Conservation (phyloP, 345 rosid genomes). For the Gossypioides kirkii region DNA sequence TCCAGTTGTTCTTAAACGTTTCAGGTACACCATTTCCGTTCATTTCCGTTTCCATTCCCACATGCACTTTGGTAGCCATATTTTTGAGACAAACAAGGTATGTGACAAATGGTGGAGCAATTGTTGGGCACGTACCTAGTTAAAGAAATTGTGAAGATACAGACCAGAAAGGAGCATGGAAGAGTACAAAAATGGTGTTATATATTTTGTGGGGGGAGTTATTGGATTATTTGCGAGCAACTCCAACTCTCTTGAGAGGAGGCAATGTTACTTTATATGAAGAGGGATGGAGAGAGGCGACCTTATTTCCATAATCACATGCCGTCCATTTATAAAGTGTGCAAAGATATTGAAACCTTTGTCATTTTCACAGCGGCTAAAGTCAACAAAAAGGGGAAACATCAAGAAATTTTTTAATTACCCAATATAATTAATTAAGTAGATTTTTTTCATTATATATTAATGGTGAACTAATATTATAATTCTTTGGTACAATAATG, state of each 20-base stretch:
- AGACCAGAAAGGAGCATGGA: background rate
- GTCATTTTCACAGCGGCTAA: conserved; percentile 16
- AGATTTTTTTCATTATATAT: no score
- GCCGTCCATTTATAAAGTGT: conserved; percentile 24
- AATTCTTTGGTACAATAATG: no score
- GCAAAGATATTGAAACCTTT: background rate
- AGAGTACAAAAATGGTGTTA: background rate
- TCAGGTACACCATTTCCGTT: background rate
- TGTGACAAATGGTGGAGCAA: background rate
- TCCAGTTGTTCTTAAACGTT: conserved; percentile 12
- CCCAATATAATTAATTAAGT: no score
- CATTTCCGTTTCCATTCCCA: conserved; percentile 28
- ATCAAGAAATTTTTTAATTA: no score
- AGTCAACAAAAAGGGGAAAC: background rate
- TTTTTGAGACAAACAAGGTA: background rate
- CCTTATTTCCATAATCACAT: conserved; percentile 23
- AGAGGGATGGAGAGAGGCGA: background rate
- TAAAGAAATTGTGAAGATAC: background rate
- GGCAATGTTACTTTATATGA: conserved; percentile 2
- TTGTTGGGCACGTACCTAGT: background rate
- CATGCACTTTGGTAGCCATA: conserved; percentile 37
- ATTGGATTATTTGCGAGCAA: conserved; percentile 5
- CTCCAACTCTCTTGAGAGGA: conserved; percentile 12
- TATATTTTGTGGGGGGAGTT: conserved; percentile 1
- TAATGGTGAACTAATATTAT: no score